Base-by-base conservation (phyloP, 495 filamentous ascomycete species). In the Aspergillus sparsus region DNA sequence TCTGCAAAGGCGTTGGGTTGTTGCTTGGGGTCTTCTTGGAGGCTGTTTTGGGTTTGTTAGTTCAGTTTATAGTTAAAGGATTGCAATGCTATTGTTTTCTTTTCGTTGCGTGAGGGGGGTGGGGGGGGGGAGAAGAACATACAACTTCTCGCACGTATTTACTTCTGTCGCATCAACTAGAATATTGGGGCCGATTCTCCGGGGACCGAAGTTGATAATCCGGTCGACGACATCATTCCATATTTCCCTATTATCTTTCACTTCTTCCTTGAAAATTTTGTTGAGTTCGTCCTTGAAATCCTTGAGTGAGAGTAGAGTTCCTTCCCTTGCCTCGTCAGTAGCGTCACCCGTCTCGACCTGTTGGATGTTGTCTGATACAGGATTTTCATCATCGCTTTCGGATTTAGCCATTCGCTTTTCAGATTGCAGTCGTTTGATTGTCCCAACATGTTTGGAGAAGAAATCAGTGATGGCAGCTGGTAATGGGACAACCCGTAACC, bases 121-220 rank as follows among this genome's bases (percentile, higher is more conserved):
- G 9, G 15, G 0, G 3, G 45, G n/a, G 7, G 10, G 18, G 41
- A 16, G n/a, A 47, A 13, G 21, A 34, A 80, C 84, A 73, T 76
- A 96, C 81, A 92, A 87, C 77, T 86, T 89, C 31, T 87, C 81
- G 72, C 89, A 93, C 15, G 86, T 82, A 36, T 85, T 83, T 18
- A 84, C 83, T 44, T 84, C 79, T 4, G 93, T 97, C 7, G 82
- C 81, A 76, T 98, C 94, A 55, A 99, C 85, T 1, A 99, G 80
- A 13, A 99, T 71, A 68, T 98, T 99, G 6, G 94, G 91, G 0
- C 94, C 95, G 15, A 84, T 84, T 67, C 95, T 78, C 54, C 87
- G 77, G 4, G 94, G 94, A 0, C 95, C 94, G 74, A 99, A 99
- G 0, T 92, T 88, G 18, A 85, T 85, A 63, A 98, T 92, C 65